A percentile compares a stretch with the other conserved stretches of the same genome.
These are phyloP conservation scores for Penicillium egyptiacum DNA, from an alignment of 495 filamentous ascomycete genomes.

Conservation along the genomic window DNA sequence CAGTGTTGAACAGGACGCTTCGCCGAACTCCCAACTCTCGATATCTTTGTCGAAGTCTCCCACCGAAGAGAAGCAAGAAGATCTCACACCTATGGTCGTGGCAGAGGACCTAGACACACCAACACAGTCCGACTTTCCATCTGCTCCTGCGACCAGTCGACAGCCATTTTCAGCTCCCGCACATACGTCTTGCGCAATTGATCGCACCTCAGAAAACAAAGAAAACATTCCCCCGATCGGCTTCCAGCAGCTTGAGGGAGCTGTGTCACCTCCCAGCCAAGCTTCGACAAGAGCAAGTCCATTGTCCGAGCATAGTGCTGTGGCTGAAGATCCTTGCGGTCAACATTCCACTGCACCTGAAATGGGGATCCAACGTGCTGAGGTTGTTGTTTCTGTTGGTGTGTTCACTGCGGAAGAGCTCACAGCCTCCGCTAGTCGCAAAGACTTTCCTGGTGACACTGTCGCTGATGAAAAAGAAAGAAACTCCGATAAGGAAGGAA, in stretches of 20 bases:
- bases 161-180: conserved; percentile 7
- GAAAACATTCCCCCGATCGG: conserved; percentile 25
- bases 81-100: conserved; percentile 1
- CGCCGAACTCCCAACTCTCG: not conserved
- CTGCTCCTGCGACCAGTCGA: not conserved
- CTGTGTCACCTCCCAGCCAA: conserved; percentile 4
- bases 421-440: not conserved
- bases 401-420: not conserved
- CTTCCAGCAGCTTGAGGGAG: conserved; percentile 5
- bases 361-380: not conserved
- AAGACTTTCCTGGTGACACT: not conserved
- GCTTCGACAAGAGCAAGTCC: conserved; percentile 1
- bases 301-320: conserved; percentile 14
- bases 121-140: conserved; percentile 14
- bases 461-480: not conserved
- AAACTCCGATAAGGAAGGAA: not conserved
- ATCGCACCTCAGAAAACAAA: conserved; percentile 18
- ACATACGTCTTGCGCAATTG: conserved; percentile 8
- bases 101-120: conserved; percentile 21
- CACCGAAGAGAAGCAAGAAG: not conserved
- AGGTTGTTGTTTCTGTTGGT: not conserved
- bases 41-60: not conserved
- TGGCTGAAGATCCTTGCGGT: conserved; percentile 9
- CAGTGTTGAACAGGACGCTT: not conserved
- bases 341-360: conserved; percentile 2